Conservation (phyloP, 139 green algal species). For the Chloropicon primus region DNA sequence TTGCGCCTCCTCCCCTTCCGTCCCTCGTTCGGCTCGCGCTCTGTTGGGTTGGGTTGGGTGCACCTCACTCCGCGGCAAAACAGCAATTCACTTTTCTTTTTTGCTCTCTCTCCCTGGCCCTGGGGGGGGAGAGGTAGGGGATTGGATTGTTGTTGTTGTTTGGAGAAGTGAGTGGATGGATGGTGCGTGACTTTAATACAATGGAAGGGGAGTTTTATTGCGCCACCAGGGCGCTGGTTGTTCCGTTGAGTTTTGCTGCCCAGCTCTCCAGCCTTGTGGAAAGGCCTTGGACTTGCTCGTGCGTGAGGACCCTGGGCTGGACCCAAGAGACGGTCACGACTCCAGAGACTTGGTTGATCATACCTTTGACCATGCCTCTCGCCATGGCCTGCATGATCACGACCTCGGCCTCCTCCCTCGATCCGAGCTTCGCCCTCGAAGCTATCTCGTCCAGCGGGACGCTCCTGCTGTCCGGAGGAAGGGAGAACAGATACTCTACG, state of each 20-base stretch:
- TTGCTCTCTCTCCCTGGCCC: too few relatives aligned
- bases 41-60: too few relatives aligned
- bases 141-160: too few relatives aligned
- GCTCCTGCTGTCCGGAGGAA: slow-evolving; percentile 63
- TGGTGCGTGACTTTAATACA: too few relatives aligned
- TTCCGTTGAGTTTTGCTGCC: background rate
- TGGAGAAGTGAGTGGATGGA: too few relatives aligned
- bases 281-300: background rate
- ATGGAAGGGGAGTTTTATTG: too few relatives aligned
- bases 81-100: too few relatives aligned
- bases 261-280: background rate
- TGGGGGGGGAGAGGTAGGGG: too few relatives aligned
- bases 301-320: slow-evolving; percentile 71
- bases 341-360: slow-evolving; percentile 62
- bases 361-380: slow-evolving; percentile 78
- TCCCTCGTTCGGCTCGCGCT: too few relatives aligned
- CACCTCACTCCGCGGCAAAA: too few relatives aligned
- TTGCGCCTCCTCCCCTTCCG: too few relatives aligned
- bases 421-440: slow-evolving; percentile 62
- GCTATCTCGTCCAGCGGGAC: slow-evolving; percentile 60
- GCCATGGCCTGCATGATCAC: slow-evolving; percentile 89
- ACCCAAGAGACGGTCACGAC: slow-evolving; percentile 77
- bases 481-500: slow-evolving; percentile 27
- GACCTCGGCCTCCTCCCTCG: slow-evolving; percentile 86
- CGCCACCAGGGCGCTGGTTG: too few relatives aligned